A percentile compares a stretch with the other conserved stretches of the same genome.
Conservation (phyloP, 225 moss, liverwort and hornwort genomes). For the Rhytidiadelphus loreus region DNA sequence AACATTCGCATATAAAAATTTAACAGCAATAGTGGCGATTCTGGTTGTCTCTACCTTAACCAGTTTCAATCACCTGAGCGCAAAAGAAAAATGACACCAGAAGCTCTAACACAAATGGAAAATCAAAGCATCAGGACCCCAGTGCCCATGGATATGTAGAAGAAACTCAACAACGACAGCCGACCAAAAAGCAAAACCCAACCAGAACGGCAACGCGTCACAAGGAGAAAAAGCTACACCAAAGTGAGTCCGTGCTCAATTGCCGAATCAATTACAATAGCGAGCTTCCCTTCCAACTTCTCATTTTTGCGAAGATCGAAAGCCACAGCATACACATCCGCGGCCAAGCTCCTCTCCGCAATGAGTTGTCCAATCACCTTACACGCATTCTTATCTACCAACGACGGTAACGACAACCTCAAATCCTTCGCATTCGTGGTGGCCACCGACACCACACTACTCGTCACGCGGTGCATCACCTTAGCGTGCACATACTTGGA, state of each 20-base stretch:
- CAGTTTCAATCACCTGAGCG: not conserved
- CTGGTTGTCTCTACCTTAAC: not conserved
- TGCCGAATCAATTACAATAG: conserved; percentile 67
- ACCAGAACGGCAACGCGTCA: not conserved
- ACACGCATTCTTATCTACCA: conserved; percentile 71
- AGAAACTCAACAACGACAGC: not conserved
- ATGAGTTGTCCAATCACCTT: conserved; percentile 67
- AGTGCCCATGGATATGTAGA: not conserved
- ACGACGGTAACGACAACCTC: conserved; percentile 59
- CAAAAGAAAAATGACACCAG: not conserved
- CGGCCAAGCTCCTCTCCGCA: conserved; percentile 71
- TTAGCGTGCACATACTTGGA: conserved; percentile 84
- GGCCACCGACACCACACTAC: conserved; percentile 75
- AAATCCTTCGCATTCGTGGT: conserved; percentile 79
- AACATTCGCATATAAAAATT: not conserved
- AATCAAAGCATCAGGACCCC: not conserved
- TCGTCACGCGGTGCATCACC: conserved; percentile 87
- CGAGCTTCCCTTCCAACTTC: conserved; percentile 83
- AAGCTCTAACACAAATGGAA: not conserved
- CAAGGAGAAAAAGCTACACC: conserved; percentile 14
- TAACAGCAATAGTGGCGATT: not conserved
- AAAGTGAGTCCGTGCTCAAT: conserved; percentile 76
- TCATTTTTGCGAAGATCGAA: conserved; percentile 75
- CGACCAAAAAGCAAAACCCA: not conserved
- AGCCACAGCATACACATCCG: conserved; percentile 81